Percentiles rank a stretch among this genome's conserved stretches.
phyloP scores from a whole-genome alignment of 192 early-diverging fungal genomes.

The Hyaloraphidium curvatum region DNA sequence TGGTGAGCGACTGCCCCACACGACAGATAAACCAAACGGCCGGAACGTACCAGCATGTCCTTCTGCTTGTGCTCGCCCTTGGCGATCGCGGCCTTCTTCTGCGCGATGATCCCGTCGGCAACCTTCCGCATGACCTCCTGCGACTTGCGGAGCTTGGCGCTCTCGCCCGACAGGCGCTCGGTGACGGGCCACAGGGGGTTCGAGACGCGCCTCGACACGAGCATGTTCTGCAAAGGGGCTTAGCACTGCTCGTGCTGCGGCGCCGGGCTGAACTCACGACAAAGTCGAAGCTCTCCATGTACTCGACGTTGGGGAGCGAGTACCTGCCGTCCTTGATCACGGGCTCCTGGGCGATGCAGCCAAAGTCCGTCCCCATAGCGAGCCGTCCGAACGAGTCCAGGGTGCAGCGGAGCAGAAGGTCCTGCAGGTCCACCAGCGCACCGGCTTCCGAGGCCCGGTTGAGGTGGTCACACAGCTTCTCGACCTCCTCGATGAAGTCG shows the following conservation, averaged over 20 bases:
- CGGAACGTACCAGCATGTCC: too few relatives aligned
- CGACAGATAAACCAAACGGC: too few relatives aligned
- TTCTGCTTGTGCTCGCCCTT: too few relatives aligned
- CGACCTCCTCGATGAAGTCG: not conserved
- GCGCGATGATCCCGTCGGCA: not conserved
- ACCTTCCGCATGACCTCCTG: not conserved
- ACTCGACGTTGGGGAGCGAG: not conserved
- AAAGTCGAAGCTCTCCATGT: not conserved
- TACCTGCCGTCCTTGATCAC: not conserved
- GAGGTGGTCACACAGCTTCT: not conserved
- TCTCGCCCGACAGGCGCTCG: not conserved
- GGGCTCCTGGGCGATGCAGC: too few relatives aligned
- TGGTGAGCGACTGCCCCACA: too few relatives aligned
- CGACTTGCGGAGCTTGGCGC: not conserved
- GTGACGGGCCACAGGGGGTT: not conserved
- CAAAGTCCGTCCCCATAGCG: not conserved
- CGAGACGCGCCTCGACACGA: too few relatives aligned
- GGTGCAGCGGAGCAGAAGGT: not conserved
- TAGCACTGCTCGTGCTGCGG: too few relatives aligned
- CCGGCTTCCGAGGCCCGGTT: not conserved
- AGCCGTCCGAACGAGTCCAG: slow-evolving; percentile 2
- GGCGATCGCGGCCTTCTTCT: not conserved
- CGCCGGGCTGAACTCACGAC: too few relatives aligned
- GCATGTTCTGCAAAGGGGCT: too few relatives aligned
- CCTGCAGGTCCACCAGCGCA: not conserved